These are phyloP conservation scores for Cystobasidiopsis lactophilus DNA, from an alignment of 768 basidiomycete genomes.

Conservation along the genomic window DNA sequence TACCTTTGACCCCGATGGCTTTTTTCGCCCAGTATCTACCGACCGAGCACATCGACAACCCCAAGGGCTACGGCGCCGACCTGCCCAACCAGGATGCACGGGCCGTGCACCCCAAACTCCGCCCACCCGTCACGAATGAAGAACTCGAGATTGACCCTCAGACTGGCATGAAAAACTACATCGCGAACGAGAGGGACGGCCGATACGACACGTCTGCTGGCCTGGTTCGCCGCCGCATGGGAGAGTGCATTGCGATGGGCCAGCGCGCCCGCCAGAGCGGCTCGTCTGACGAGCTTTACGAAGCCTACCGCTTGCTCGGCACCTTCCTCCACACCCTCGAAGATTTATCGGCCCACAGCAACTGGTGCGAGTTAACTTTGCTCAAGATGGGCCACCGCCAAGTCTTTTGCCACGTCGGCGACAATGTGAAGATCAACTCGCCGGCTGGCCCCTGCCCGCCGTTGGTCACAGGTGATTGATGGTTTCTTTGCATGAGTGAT, in stretches of 20 bases:
- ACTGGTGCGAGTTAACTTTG: slow-evolving; percentile 61
- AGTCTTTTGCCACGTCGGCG: slow-evolving; percentile 73
- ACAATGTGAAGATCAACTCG: slow-evolving; percentile 47
- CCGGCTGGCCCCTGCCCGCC: slow-evolving; percentile 56
- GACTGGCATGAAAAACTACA: slow-evolving; percentile 86
- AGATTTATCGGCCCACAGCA: slow-evolving; percentile 59
- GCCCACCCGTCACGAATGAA: slow-evolving; percentile 58
- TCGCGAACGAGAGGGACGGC: slow-evolving; percentile 49
- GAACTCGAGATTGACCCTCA: slow-evolving; percentile 66
- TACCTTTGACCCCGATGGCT: too few species aligned
- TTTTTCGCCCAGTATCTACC: too few species aligned
- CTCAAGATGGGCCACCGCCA: slow-evolving; percentile 47
- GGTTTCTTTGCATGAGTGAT: slow-evolving; percentile 22
- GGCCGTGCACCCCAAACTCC: slow-evolving; percentile 48
- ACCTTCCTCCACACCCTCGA: slow-evolving; percentile 30
- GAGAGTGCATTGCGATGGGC: slow-evolving; percentile 58
- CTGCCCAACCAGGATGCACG: slow-evolving; percentile 36
- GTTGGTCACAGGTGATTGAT: slow-evolving; percentile 50
- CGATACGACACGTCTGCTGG: slow-evolving; percentile 75
- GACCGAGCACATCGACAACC: slow-evolving; percentile 25
- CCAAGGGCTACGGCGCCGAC: too few species aligned
- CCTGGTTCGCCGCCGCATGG: slow-evolving; percentile 47
- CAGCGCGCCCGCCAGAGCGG: slow-evolving; percentile 33
- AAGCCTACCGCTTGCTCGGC: slow-evolving; percentile 51
- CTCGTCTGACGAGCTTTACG: slow-evolving; percentile 33